phyloP scores from a whole-genome alignment of 1,139 yeast species.

The Yamadazyma sp. region DNA sequence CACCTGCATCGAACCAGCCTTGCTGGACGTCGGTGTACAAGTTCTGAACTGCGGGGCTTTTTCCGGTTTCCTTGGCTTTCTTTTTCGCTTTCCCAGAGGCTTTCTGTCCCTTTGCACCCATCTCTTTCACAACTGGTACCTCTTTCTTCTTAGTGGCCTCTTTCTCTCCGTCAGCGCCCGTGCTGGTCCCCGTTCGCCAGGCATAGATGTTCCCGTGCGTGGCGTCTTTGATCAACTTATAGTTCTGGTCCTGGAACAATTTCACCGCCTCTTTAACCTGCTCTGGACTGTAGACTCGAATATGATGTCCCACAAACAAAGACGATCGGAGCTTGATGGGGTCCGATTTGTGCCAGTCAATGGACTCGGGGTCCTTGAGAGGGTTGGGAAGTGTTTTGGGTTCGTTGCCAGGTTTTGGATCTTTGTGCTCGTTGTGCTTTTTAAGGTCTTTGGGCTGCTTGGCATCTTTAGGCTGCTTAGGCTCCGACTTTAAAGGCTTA shows the following conservation, averaged over 20 bases:
- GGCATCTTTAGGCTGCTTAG: too few species aligned
- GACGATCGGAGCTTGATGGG: constrained; percentile 50
- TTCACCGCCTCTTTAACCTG: constrained; percentile 42
- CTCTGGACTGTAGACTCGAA: constrained; percentile 28
- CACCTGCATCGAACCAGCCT: constrained; percentile 65
- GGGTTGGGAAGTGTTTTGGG: too few species aligned
- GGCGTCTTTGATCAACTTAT: constrained; percentile 49
- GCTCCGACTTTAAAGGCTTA: too few species aligned
- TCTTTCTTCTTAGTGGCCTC: too few species aligned
- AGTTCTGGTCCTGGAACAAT: constrained; percentile 34
- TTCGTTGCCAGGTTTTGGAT: too few species aligned
- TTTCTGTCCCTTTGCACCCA: too few species aligned
- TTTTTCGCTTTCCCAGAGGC: background rate
- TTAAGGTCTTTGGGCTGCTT: too few species aligned
- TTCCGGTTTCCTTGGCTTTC: constrained; percentile 1
- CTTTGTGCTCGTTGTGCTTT: too few species aligned
- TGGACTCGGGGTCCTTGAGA: background rate
- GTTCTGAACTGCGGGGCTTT: constrained; percentile 3
- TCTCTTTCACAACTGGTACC: too few species aligned
- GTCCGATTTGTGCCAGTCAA: constrained; percentile 30
- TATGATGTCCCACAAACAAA: constrained; percentile 60
- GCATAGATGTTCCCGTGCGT: constrained; percentile 70
- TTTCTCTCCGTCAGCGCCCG: too few species aligned
- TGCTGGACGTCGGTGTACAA: constrained; percentile 42
- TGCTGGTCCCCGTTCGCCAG: constrained; percentile 52